Base-by-base conservation (phyloP, 495 filamentous ascomycete species). In the Lophiotrema nucula region DNA sequence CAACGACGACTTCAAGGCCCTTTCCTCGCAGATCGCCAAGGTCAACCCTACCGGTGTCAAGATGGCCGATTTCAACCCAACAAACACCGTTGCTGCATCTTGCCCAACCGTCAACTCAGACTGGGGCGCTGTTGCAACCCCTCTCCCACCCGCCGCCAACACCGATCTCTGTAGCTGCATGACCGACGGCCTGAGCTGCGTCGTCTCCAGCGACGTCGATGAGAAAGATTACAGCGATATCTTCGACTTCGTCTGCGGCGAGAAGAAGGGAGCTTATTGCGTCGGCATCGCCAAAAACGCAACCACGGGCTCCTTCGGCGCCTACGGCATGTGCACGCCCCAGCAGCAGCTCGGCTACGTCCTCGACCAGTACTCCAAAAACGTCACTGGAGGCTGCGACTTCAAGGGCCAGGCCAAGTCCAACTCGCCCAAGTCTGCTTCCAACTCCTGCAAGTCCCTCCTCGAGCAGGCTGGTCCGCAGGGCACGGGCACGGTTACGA, bases 301-400 rank as follows among this genome's bases (percentile, higher is more conserved):
- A 13, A 83, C 81, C 46, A 82, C 78, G 19, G 93, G 90, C 46
- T 75, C 75, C 21, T 98, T 95, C 70, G 93, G 93, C 46, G 84
- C 89, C 4, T 97, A 91, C 76, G 83, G 84, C 72, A 95, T 96
- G 88, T 98, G 93, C 79, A 80, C 79, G 63, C 58, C 83, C 61
- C 82, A 77, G 58, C 78, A 95, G 71, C 81, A 93, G 74, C 83
- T 97, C 22, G 84, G 83, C 47, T 96, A 84, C 69, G 87, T 84
- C 27, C 78, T 97, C 60, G 86, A 96, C 75, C 72, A 78, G 54
- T 98, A 96, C 79, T 24, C 46, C 13, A 37, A 16, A 74, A 85
- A 90, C 55, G 66, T 70, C 47, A 67, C 73, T 19, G 69, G 72
- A 33, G 87, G 90, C 24, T 98, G 93, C 69, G 77, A 83, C 74